Evolutionary conservation across 805 yeast species (phyloP), one percentile per base, ranked within the genome.

Genomic region (Spathaspora girioi): DNA sequence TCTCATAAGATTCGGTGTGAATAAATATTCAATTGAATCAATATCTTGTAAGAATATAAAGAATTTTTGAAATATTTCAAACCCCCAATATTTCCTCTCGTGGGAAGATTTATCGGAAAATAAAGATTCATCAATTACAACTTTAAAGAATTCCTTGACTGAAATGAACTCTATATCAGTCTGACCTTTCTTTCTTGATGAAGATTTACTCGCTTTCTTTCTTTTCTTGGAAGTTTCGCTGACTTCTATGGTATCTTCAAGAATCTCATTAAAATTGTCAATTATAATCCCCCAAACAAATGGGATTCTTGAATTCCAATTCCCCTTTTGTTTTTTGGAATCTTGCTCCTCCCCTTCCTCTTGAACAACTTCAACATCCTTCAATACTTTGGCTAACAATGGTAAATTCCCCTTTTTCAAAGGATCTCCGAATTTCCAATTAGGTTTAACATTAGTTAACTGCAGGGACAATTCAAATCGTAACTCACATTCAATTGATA

Each of bases 21-120:
- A 77, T 1, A 85, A 50, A 47, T 57, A 26, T 10, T 53, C 50
- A 11, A 71, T 56, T 12, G 56, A 53, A 20, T 60, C 58, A 3
- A 57, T 20, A 1, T 52, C 53, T 2, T 59, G 49, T 5, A 69
- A 54, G 2, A 50, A 42, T 1, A 47, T 50, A 42, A 84, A 63
- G 50, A 83, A 75, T 48, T 76, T 70, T 42, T 69, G 75, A 54
- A 92, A 82, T 10, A 91, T 78, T 58, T 87, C 87, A 59, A 92
- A 82, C 0, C 97, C 98, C 80, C 89, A 81, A 66, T 78, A 88
- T 65, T 92, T 93, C 51, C 97, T 76, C 65, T 92, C 97, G 31
- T 85, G 81, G 1, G 97, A 90, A 0, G 97, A 77, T 56, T 84
- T 82, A 38, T 81, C 82, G 5, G 88, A 75, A 58, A 93, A 92